A percentile compares a stretch with the other conserved stretches of the same genome.
Conservation (phyloP, 306 rosid genomes). For the Potentilla sterilis region DNA sequence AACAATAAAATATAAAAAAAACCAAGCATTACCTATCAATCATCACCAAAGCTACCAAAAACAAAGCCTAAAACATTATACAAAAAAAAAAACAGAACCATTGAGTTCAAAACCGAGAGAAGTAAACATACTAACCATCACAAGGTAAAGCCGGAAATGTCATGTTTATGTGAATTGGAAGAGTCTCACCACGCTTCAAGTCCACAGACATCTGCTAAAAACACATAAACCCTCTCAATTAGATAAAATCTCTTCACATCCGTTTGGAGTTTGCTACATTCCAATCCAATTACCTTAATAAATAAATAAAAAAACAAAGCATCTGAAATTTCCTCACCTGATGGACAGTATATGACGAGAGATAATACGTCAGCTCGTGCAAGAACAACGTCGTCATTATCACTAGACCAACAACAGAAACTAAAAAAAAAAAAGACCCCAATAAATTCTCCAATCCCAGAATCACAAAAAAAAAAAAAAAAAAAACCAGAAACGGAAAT, state of each 20-base stretch:
- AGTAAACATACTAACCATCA: slow-evolving; percentile 96
- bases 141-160: slow-evolving; percentile 95
- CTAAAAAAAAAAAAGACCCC: slow-evolving; percentile 27
- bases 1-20: slow-evolving; percentile 22
- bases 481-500: not conserved
- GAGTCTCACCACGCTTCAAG: slow-evolving; percentile 92
- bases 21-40: not conserved
- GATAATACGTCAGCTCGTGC: slow-evolving; percentile 91
- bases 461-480: not conserved
- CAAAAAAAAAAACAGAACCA: slow-evolving; percentile 18
- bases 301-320: not conserved
- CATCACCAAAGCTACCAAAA: not conserved
- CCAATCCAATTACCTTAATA: too few relatives aligned
- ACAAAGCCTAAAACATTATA: not conserved
- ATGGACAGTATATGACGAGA: slow-evolving; percentile 75
- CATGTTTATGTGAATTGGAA: slow-evolving; percentile 91
- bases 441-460: not conserved
- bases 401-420: slow-evolving; percentile 66
- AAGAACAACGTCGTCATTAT: slow-evolving; percentile 80
- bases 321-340: slow-evolving; percentile 48
- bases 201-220: slow-evolving; percentile 88
- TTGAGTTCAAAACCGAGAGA: too few relatives aligned
- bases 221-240: not conserved
- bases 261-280: too few relatives aligned
- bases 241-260: not conserved